phyloP scores from a whole-genome alignment of 192 early-diverging fungal species.

The Podila epigama region DNA sequence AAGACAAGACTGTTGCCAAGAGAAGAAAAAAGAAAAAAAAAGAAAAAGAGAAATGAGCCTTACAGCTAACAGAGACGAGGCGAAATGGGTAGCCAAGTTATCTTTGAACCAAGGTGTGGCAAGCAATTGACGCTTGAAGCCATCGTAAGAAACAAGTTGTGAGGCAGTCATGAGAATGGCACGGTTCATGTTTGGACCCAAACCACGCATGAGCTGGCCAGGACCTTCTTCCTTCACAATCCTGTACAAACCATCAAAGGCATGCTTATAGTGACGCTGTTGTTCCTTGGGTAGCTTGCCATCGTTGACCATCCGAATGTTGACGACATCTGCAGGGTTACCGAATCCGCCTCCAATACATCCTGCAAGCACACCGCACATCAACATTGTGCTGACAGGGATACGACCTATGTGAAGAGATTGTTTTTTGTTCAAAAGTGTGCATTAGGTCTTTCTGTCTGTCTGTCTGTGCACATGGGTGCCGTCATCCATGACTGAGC shows the following conservation, averaged over 20 bases:
- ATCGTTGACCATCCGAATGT: conserved; percentile 85
- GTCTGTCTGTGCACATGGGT: too few relatives aligned
- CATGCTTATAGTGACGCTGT: conserved; percentile 79
- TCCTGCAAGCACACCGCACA: conserved; percentile 56
- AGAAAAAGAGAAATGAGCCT: conserved; percentile 16
- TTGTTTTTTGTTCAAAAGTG: too few relatives aligned
- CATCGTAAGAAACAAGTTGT: conserved; percentile 80
- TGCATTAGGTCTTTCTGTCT: too few relatives aligned
- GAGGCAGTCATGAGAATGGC: conserved; percentile 86
- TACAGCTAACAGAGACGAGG: conserved; percentile 75
- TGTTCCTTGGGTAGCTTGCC: conserved; percentile 67
- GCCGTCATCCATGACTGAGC: too few relatives aligned
- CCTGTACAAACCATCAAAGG: conserved; percentile 73
- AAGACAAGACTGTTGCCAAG: neutral
- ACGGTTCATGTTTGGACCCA: conserved; percentile 89
- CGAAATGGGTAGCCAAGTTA: conserved; percentile 71
- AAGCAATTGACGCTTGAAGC: conserved; percentile 76
- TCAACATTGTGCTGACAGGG: conserved; percentile 51
- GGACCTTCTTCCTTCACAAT: conserved; percentile 84
- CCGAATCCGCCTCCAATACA: conserved; percentile 72
- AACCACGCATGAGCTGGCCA: conserved; percentile 83
- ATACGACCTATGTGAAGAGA: conserved; percentile 40
- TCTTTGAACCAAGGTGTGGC: conserved; percentile 66
- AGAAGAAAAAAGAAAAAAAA: neutral
- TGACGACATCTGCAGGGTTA: conserved; percentile 84